These are phyloP conservation scores for Marasmius tenuissimus DNA, from an alignment of 1,284 basidiomycete species.

Conservation along the genomic window DNA sequence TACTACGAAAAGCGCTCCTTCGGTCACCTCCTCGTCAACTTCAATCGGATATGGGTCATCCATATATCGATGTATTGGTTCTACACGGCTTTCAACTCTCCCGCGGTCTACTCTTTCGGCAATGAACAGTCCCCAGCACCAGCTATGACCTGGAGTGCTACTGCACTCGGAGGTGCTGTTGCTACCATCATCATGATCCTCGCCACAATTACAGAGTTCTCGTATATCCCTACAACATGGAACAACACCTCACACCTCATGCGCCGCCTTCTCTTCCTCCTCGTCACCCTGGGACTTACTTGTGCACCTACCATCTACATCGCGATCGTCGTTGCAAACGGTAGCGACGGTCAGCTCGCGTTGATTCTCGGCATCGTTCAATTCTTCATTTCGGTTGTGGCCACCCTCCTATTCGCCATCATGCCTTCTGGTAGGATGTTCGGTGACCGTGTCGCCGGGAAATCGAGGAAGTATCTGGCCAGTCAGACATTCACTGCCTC, in stretches of 20 bases:
- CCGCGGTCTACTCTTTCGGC: constrained; percentile 72
- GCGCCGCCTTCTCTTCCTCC: constrained; percentile 81
- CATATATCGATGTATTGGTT: constrained; percentile 93
- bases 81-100: constrained; percentile 94
- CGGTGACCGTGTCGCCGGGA: constrained; percentile 91
- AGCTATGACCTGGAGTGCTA: constrained; percentile 86
- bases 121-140: constrained; percentile 44
- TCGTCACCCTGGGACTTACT: constrained; percentile 82
- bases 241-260: constrained; percentile 95
- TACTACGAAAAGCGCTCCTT: constrained; percentile 95
- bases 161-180: constrained; percentile 88
- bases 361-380: constrained; percentile 91
- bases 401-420: constrained; percentile 80
- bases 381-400: constrained; percentile 84
- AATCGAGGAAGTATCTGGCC: constrained; percentile 91
- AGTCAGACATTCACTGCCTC: constrained; percentile 96
- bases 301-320: constrained; percentile 91
- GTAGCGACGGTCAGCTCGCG: constrained; percentile 67
- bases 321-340: constrained; percentile 63
- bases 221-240: constrained; percentile 96
- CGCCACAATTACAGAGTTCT: constrained; percentile 90
- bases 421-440: constrained; percentile 95
- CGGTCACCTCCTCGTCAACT: constrained; percentile 93
- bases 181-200: constrained; percentile 91
- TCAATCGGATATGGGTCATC: constrained; percentile 97